Percentiles rank a stretch among this genome's conserved stretches.
These are phyloP conservation scores for Podila minutissima DNA, from an alignment of 192 early-diverging fungal species.

Conservation along the genomic window DNA sequence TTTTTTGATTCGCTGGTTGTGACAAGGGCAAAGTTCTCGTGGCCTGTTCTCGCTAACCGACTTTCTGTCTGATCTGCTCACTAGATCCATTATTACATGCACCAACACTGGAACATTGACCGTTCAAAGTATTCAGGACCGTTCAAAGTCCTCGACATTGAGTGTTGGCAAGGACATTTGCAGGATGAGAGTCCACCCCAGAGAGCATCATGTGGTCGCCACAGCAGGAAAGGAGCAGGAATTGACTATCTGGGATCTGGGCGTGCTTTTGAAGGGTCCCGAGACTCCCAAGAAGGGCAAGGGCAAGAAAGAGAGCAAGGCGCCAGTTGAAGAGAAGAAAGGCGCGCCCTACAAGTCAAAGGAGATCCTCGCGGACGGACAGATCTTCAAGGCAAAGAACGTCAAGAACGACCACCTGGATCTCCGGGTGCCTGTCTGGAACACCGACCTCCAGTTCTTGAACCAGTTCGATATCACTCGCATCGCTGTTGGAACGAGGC, in stretches of 20 bases:
- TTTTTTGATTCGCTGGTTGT: not conserved
- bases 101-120: constrained; percentile 37
- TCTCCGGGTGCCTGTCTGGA: constrained; percentile 88
- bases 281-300: constrained; percentile 30
- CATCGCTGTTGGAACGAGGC: constrained; percentile 75
- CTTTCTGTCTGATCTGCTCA: not conserved
- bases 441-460: constrained; percentile 84
- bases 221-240: constrained; percentile 91
- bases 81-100: constrained; percentile 35
- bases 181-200: constrained; percentile 74
- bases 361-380: constrained; percentile 84
- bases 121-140: constrained; percentile 26
- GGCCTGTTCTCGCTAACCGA: not conserved
- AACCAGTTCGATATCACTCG: constrained; percentile 59
- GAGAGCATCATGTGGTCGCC: constrained; percentile 73
- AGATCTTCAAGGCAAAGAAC: constrained; percentile 87
- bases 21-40: not conserved
- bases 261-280: constrained; percentile 15
- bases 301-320: constrained; percentile 19
- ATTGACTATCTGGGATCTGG: constrained; percentile 79
- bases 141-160: constrained; percentile 27
- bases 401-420: constrained; percentile 83
- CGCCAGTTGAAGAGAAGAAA: constrained; percentile 19
- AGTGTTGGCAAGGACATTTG: constrained; percentile 65
- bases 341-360: constrained; percentile 67